Conservation (phyloP, 345 rosid genomes). For the Triadica sebifera region DNA sequence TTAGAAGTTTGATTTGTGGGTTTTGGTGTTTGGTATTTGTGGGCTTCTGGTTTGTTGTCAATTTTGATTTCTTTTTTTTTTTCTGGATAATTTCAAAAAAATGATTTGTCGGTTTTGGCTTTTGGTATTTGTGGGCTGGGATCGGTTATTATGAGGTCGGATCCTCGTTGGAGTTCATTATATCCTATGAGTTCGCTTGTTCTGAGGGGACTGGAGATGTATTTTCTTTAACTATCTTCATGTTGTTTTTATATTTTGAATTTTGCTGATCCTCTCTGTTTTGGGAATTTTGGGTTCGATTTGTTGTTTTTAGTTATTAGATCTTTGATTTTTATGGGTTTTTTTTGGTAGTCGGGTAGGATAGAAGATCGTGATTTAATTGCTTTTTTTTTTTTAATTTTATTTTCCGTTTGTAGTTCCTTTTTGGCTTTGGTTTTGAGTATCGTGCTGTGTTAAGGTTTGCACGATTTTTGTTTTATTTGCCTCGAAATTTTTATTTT, state of each 20-base stretch:
- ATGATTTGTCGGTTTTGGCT: background rate
- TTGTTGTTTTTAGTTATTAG: background rate
- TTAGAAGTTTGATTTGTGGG: background rate
- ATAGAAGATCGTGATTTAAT: background rate
- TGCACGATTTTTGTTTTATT: background rate
- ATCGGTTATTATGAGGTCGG: slow-evolving; percentile 22
- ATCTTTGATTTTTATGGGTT: background rate
- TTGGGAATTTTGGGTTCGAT: background rate
- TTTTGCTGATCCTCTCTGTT: background rate
- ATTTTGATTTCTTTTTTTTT: background rate
- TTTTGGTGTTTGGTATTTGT: background rate
- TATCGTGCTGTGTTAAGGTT: background rate
- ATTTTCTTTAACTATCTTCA: background rate
- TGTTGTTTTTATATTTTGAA: background rate
- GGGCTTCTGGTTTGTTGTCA: background rate
- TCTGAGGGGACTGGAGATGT: background rate
- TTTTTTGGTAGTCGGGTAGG: background rate
- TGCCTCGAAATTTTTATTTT: no score
- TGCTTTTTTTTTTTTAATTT: background rate
- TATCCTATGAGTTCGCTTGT: background rate
- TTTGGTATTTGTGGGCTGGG: slow-evolving; percentile 12
- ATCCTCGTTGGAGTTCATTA: slow-evolving; percentile 16
- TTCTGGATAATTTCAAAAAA: background rate
- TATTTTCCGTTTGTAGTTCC: background rate
- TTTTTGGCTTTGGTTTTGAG: background rate